Base-by-base conservation (phyloP, 805 yeast species). In the Brettanomyces nanus region DNA sequence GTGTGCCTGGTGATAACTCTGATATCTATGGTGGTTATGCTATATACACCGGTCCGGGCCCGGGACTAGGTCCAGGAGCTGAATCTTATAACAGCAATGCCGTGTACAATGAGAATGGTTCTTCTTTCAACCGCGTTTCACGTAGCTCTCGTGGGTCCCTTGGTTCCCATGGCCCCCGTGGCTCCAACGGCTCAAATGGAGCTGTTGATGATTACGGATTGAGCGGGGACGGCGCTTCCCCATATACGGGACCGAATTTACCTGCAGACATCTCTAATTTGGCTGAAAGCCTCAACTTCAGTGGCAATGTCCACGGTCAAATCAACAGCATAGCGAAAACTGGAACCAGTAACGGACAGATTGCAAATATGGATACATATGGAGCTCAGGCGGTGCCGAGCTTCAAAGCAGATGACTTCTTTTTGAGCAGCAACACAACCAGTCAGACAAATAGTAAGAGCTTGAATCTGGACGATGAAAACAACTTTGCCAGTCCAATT, bases 391-490 rank as follows among this genome's bases (percentile, higher is more conserved):
- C 14, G n/a, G 17, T 28, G 10, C 26, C 26, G 7, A 23, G 11
- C 11, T 23, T 35, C 22, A 27, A 26, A 28, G 22, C 27, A n/a
- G 37, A 34, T 18, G 37, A 34, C 19, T 34, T 34, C 21, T 2
- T 9, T 11, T 21, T 14, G n/a, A 34, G 15, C 19, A 25, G 14
- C 4, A 10, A 10, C 11, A n/a, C 15, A 19, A 21, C 15, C 17
- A 23, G 19, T 21, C 19, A 23, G 5, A n/a, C 28, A n/a, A 33
- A 23, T 23, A 33, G 36, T 19, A 6, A 14, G 18, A 15, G 29
- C 15, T 10, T 28, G 15, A 23, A 28, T 15, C 23, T 20, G 34
- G 32, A 21, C 30, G 26, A 21, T 25, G 37, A 18, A 30, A 37
- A 17, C 28, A 21, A 10, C 23, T 22, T 26, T 6, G 21, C 31